Conservation (phyloP, 140 eudicot species). For the Ambrosia hybrid region DNA sequence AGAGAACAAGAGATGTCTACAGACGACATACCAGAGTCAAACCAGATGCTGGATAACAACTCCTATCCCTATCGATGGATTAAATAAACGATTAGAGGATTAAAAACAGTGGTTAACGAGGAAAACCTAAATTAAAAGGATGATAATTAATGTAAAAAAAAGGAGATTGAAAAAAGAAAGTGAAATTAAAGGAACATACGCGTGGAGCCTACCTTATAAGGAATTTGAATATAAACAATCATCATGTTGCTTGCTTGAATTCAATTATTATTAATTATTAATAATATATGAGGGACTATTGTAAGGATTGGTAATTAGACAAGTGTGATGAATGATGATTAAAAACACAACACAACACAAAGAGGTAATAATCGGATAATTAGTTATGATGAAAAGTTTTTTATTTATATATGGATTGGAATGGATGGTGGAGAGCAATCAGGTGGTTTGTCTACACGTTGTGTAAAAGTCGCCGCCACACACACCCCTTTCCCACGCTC, state of each 20-base stretch:
- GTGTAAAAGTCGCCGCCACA: constrained; percentile 27
- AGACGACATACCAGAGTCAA: constrained; percentile 33
- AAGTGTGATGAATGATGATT: constrained; percentile 5
- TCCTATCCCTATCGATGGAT: neutral
- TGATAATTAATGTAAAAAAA: constrained; percentile 11
- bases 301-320: constrained; percentile 1
- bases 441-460: constrained; percentile 17
- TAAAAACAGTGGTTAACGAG: constrained; percentile 14
- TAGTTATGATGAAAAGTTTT: no score
- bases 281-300: neutral
- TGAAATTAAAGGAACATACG: constrained; percentile 25
- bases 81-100: constrained; percentile 21
- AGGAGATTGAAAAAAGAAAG: constrained; percentile 11
- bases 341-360: neutral
- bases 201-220: constrained; percentile 37
- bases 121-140: constrained; percentile 15
- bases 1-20: constrained; percentile 25
- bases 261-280: neutral
- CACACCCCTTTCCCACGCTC: constrained; percentile 3
- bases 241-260: neutral
- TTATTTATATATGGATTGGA: neutral
- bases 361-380: constrained; percentile 3
- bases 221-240: neutral
- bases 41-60: constrained; percentile 23
- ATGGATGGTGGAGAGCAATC: constrained; percentile 36